Base-by-base conservation (phyloP, 2,329 filamentous ascomycete genomes). In the Hymenoscyphus occultus region DNA sequence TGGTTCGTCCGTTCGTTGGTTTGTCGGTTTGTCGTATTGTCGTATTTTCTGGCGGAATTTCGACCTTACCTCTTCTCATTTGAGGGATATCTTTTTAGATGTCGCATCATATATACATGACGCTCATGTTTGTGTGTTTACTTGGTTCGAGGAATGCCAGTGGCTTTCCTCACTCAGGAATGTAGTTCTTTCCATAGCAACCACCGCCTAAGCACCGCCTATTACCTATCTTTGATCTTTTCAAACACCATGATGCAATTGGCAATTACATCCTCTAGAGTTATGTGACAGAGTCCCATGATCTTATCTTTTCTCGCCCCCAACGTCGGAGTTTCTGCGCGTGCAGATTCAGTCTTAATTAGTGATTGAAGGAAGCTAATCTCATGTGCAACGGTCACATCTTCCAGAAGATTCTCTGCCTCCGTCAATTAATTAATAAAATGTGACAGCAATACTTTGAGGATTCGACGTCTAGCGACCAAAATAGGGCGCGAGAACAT, bases 391-490 rank as follows among this genome's bases (percentile, higher is more conserved):
- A 9, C n/a, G n/a, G n/a, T 54, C n/a, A 59, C 16, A 28, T 13
- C 9, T 54, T 54, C 48, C 48, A 54, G 22, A 19, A 28, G 13
- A 13, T 45, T 28, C 10, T 12, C 22, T 54, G 22, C 19, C 13
- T 51, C n/a, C 45, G 12, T 51, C 45, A 51, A 13, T 51, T 51
- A 51, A 51, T 22, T 22, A 22, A 22, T 22, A 51, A 51, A 51
- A 51, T 51, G 22, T 54, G 48, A 54, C 19, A 28, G 19, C 48
- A 54, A 28, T 31, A 22, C 10, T 13, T 54, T 16, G 31, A 61
- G 59, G 59, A 61, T 61, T 39, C 28, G 14, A 5, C 32, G 19
- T 61, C 40, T 48, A 35, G 42, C 51, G 56, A 63, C 39, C 28
- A 40, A 45, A 39, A 54, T 56, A 45, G 56, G 60, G 57, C 28